Conservation (phyloP, 2,329 filamentous ascomycete genomes). For the Pochonia chlamydosporia region DNA sequence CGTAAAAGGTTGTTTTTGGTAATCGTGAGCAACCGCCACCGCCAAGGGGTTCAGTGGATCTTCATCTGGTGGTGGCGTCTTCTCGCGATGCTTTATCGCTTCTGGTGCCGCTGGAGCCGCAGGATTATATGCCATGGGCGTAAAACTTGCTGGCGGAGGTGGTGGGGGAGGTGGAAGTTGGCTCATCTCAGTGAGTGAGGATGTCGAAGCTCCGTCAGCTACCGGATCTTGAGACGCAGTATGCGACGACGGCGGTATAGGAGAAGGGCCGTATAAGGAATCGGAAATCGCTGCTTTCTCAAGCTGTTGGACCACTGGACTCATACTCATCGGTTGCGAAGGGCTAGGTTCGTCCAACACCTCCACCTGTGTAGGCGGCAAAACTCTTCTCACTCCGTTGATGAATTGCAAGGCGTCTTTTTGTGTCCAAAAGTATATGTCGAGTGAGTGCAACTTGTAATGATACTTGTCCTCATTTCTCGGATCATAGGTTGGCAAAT, state of each 20-base stretch:
- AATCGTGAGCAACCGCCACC: slow-evolving; percentile 52
- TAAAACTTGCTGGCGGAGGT: slow-evolving; percentile 39
- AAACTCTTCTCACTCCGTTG: slow-evolving; percentile 58
- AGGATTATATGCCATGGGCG: slow-evolving; percentile 71
- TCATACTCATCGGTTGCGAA: slow-evolving; percentile 47
- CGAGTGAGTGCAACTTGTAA: slow-evolving; percentile 69
- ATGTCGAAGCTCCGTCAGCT: slow-evolving; percentile 7
- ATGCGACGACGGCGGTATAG: slow-evolving; percentile 9
- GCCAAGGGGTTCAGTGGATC: slow-evolving; percentile 51
- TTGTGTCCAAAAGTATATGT: slow-evolving; percentile 75
- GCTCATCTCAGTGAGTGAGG: neutral
- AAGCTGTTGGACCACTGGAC: slow-evolving; percentile 66
- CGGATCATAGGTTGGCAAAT: slow-evolving; percentile 66
- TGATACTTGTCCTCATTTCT: slow-evolving; percentile 72
- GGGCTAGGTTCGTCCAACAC: slow-evolving; percentile 59
- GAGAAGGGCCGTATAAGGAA: slow-evolving; percentile 36
- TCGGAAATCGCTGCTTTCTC: slow-evolving; percentile 65
- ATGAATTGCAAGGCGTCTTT: slow-evolving; percentile 66
- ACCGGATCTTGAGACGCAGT: slow-evolving; percentile 13
- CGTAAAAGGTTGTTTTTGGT: slow-evolving; percentile 46
- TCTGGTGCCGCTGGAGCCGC: slow-evolving; percentile 72
- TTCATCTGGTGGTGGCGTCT: slow-evolving; percentile 73
- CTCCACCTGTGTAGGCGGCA: slow-evolving; percentile 55
- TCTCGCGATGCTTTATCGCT: slow-evolving; percentile 65
- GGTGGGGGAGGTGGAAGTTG: slow-evolving; percentile 23